These are phyloP conservation scores for Boechera retrofracta DNA, from an alignment of 345 rosid species.

Conservation along the genomic window DNA sequence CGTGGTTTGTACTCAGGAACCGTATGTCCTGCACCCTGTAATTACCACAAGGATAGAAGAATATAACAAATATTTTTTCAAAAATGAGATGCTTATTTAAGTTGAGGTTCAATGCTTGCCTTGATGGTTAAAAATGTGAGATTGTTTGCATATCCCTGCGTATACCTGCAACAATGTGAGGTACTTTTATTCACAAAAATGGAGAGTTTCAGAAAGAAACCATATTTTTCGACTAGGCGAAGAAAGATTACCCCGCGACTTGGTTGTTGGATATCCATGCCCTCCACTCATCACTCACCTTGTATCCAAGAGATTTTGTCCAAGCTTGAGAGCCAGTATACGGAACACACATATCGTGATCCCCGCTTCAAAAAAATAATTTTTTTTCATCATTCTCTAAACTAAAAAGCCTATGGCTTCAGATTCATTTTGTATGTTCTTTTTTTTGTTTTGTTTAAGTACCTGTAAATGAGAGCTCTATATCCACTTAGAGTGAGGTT, in stretches of 20 bases:
- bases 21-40: slow-evolving; percentile 91
- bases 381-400: slow-evolving; percentile 17
- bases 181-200: not conserved
- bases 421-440: not conserved
- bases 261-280: slow-evolving; percentile 74
- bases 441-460: not conserved
- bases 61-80: not conserved
- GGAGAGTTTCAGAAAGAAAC: not conserved
- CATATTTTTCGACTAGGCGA: not conserved
- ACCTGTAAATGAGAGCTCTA: slow-evolving; percentile 89
- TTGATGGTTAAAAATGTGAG: slow-evolving; percentile 85
- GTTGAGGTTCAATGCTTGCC: slow-evolving; percentile 46
- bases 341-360: slow-evolving; percentile 96
- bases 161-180: slow-evolving; percentile 52
- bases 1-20: slow-evolving; percentile 90
- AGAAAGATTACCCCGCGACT: slow-evolving; percentile 75
- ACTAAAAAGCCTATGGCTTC: not conserved
- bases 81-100: not conserved
- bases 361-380: slow-evolving; percentile 59
- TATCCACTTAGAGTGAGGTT: slow-evolving; percentile 76
- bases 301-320: slow-evolving; percentile 84
- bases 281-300: slow-evolving; percentile 81
- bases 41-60: slow-evolving; percentile 16
- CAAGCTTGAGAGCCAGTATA: slow-evolving; percentile 90
- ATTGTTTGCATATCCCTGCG: slow-evolving; percentile 79